Conservation (phyloP, 176 grass and related monocot genomes). For the Luzula sylvatica region DNA sequence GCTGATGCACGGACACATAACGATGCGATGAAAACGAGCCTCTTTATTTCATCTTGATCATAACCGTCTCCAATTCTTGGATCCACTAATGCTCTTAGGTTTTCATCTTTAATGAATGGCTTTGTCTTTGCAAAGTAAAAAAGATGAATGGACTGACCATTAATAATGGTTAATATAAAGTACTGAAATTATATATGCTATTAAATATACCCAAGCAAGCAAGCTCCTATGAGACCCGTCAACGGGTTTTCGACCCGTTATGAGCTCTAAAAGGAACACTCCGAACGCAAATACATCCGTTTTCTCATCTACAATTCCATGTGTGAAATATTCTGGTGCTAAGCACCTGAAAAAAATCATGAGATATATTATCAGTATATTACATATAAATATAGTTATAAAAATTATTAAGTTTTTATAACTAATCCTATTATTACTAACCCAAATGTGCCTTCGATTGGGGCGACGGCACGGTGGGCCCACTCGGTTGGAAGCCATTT, state of each 20-base stretch:
- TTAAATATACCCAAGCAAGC: conserved; percentile 61
- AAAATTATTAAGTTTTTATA: too few relatives aligned
- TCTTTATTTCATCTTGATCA: conserved; percentile 40
- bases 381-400: too few relatives aligned
- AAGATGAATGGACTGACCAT: not conserved
- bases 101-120: conserved; percentile 46
- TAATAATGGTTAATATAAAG: too few relatives aligned
- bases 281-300: conserved; percentile 94
- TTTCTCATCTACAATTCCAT: conserved; percentile 87
- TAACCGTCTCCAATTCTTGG: conserved; percentile 37
- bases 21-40: conserved; percentile 64
- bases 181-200: too few relatives aligned
- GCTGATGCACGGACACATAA: conserved; percentile 58
- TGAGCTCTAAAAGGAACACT: conserved; percentile 85
- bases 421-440: conserved; percentile 5
- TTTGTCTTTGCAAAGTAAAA: conserved; percentile 39
- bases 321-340: conserved; percentile 93
- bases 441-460: conserved; percentile 93
- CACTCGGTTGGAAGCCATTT: conserved; percentile 92
- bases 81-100: conserved; percentile 39
- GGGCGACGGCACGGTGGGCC: conserved; percentile 78
- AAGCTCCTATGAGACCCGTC: conserved; percentile 74
- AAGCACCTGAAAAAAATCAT: conserved; percentile 38
- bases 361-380: not conserved
- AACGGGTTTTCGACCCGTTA: conserved; percentile 69